These are phyloP conservation scores for Lasiosphaeria hispida DNA, from an alignment of 495 filamentous ascomycete genomes.

Conservation along the genomic window DNA sequence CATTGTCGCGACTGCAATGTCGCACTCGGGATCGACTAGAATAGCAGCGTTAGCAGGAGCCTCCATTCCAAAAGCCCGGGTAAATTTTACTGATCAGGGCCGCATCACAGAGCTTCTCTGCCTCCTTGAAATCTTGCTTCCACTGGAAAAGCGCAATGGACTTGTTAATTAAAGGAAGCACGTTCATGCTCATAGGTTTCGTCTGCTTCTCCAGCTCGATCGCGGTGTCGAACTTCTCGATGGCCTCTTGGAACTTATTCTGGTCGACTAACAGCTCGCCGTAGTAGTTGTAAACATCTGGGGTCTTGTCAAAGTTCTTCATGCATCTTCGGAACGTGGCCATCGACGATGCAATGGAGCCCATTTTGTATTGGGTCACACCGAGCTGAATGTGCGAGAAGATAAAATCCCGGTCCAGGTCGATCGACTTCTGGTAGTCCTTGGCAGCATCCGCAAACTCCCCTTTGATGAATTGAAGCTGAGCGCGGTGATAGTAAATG, in stretches of 20 bases:
- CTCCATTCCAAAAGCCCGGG: background rate
- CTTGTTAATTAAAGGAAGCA: conserved; percentile 97
- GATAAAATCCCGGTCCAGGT: conserved; percentile 92
- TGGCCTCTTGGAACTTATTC: conserved; percentile 89
- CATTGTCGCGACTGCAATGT: conserved; percentile 99
- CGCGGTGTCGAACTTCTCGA: conserved; percentile 96
- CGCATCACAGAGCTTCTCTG: conserved; percentile 95
- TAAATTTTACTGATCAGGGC: conserved; percentile 83
- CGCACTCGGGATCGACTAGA: conserved; percentile 96
- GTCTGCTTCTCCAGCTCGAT: conserved; percentile 96
- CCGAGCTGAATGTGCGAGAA: conserved; percentile 99
- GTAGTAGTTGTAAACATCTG: conserved; percentile 99
- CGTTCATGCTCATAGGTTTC: conserved; percentile 93
- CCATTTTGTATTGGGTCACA: conserved; percentile 99
- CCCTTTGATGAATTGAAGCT: conserved; percentile 95
- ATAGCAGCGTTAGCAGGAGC: conserved; percentile 29
- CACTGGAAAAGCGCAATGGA: conserved; percentile 95
- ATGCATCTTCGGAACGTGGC: conserved; percentile 95
- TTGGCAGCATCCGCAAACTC: conserved; percentile 92
- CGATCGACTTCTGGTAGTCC: conserved; percentile 99
- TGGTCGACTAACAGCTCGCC: conserved; percentile 98
- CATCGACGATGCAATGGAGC: conserved; percentile 95
- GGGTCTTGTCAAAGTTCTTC: conserved; percentile 95
- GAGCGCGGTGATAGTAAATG: conserved; percentile 98
- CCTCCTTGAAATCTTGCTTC: conserved; percentile 92